Evolutionary conservation across 176 grass and related monocot species (phyloP), one percentile per base, ranked within the genome.

Genomic region (Puya raimondii): DNA sequence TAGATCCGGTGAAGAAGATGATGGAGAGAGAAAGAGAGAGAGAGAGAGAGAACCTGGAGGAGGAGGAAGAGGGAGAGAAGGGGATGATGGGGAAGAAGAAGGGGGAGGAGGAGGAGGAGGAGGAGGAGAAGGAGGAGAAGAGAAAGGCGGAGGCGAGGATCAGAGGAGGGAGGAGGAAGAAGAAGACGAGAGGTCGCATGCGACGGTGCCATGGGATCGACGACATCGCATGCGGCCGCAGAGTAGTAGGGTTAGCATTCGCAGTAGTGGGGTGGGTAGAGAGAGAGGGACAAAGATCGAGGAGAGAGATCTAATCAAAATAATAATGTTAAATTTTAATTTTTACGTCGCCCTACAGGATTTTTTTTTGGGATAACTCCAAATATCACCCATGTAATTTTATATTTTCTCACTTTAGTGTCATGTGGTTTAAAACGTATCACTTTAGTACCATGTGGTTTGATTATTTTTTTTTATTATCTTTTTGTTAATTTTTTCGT

Each of bases 81-180:
- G 18, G 18, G 10, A 50, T 74, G 48, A 72, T 72, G 11, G 76
- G 50, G 80, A 83, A 69, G 85, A 74, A 70, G 25, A 81, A 25
- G 4, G 81, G 15, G 5, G 80, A 26, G 25, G 25, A 26, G 0
- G 25, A 23, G 5, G 80, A 15, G 26, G 79, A 50, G 12, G 61
- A 72, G 11, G 72, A 48, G 21, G n/a, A n/a, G n/a, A n/a, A 15
- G 26, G 79, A 50, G 12, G 61, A 72, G 11, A 75, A 48, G 21
- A 81, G 72, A 2, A 84, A 66, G 69, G 84, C 21, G 70, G 77
- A 21, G 56, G 67, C 66, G 81, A 88, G 48, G 11, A 27, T 50
- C 12, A 74, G 53, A 48, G 42, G 53, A 20, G 76, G 64, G 68
- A 91, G 69, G 59, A 88, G 58, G 15, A 81, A 63, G 13, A 80